These are phyloP conservation scores for Harringtonia aguacate DNA, from an alignment of 2,329 filamentous ascomycete genomes.

Conservation along the genomic window DNA sequence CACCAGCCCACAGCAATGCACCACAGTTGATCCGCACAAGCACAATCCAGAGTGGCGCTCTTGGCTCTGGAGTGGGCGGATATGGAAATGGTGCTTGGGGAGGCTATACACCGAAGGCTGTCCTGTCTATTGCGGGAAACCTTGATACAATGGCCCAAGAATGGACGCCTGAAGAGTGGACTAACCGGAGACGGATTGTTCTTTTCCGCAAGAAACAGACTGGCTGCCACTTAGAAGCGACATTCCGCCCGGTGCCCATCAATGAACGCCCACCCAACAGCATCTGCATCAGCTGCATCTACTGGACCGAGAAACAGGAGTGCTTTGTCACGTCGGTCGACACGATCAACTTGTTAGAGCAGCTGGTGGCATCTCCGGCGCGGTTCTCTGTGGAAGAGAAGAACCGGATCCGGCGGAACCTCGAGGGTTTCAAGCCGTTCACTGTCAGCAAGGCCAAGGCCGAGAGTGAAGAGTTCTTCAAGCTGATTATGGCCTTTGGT, in stretches of 20 bases:
- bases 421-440: constrained; percentile 85
- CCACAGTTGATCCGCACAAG: constrained; percentile 47
- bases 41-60: constrained; percentile 30
- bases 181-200: constrained; percentile 71
- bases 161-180: constrained; percentile 76
- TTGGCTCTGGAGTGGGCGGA: constrained; percentile 18
- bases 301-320: constrained; percentile 84
- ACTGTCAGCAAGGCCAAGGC: constrained; percentile 89
- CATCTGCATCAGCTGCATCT: constrained; percentile 95
- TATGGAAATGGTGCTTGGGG: constrained; percentile 65
- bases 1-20: constrained; percentile 24
- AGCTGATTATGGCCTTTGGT: constrained; percentile 96
- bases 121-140: constrained; percentile 76
- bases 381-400: constrained; percentile 96
- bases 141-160: constrained; percentile 72
- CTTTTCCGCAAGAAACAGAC: constrained; percentile 76
- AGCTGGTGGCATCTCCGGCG: constrained; percentile 62
- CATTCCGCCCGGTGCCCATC: constrained; percentile 66
- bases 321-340: constrained; percentile 95
- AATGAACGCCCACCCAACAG: constrained; percentile 74
- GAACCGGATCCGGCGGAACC: constrained; percentile 90
- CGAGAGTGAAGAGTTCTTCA: constrained; percentile 96
- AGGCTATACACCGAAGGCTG: constrained; percentile 74
- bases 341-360: constrained; percentile 89
- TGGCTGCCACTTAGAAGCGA: constrained; percentile 70